Conservation (phyloP, 2,329 filamentous ascomycete species). For the Hypoxylon rubiginosum region DNA sequence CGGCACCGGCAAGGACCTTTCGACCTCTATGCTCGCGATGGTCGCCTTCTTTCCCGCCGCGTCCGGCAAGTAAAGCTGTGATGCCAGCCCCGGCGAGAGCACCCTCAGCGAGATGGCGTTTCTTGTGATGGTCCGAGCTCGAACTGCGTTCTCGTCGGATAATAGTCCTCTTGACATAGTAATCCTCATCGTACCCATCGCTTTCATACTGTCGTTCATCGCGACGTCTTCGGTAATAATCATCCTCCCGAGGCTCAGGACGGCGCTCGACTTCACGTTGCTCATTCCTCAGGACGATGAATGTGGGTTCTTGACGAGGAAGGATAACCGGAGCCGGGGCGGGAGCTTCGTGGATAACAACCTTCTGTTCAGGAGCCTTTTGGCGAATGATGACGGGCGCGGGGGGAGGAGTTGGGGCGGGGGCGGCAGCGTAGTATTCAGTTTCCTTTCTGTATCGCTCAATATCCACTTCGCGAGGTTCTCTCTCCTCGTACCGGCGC, state of each 20-base stretch:
- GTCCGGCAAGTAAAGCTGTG: slow-evolving; percentile 69
- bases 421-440: slow-evolving; percentile 68
- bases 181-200: slow-evolving; percentile 61
- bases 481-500: slow-evolving; percentile 48
- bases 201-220: slow-evolving; percentile 56
- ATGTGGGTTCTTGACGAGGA: slow-evolving; percentile 59
- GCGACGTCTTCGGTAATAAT: slow-evolving; percentile 61
- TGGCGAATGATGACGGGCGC: slow-evolving; percentile 70
- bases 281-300: slow-evolving; percentile 61
- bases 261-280: slow-evolving; percentile 54
- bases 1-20: slow-evolving; percentile 72
- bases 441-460: slow-evolving; percentile 73
- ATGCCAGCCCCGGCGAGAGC: slow-evolving; percentile 74
- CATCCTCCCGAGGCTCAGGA: slow-evolving; percentile 56
- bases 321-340: slow-evolving; percentile 66
- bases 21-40: slow-evolving; percentile 66
- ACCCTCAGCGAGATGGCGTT: slow-evolving; percentile 73
- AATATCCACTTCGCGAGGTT: slow-evolving; percentile 58
- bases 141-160: slow-evolving; percentile 66
- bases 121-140: slow-evolving; percentile 66
- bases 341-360: slow-evolving; percentile 71
- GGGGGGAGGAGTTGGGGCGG: slow-evolving; percentile 60
- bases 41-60: slow-evolving; percentile 65
- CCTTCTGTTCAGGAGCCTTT: slow-evolving; percentile 68
- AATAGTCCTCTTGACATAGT: slow-evolving; percentile 61